Conservation (phyloP, 2,329 filamentous ascomycete species). For the Chaetomium sp. region DNA sequence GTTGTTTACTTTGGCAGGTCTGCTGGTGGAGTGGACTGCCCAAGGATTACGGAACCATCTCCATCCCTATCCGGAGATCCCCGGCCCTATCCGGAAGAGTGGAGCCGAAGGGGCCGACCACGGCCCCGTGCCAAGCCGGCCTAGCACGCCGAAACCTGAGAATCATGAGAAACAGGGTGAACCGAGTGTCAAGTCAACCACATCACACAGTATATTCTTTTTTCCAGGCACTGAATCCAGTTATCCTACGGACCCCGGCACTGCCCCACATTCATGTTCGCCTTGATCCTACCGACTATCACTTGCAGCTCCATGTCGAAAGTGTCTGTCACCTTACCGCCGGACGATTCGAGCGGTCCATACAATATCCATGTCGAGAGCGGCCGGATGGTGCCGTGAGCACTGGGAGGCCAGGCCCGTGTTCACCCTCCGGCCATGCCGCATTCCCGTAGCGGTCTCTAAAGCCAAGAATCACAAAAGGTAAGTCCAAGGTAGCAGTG, state of each 20-base stretch:
- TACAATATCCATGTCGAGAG: conserved; percentile 48
- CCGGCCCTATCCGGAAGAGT: not conserved
- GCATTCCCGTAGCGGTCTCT: not conserved
- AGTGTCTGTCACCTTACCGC: not conserved
- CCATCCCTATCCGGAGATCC: not conserved
- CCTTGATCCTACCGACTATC: not conserved
- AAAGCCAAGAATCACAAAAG: not conserved
- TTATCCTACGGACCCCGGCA: not conserved
- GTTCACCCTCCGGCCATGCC: not conserved
- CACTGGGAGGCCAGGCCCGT: conserved; percentile 18
- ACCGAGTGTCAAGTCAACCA: not conserved
- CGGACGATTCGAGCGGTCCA: conserved; percentile 39
- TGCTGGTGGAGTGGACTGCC: too few relatives aligned
- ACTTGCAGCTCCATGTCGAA: conserved; percentile 1
- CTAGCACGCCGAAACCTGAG: not conserved
- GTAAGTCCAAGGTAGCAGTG: not conserved
- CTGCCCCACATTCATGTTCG: not conserved
- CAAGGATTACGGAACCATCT: too few relatives aligned
- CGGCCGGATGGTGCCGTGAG: conserved; percentile 40
- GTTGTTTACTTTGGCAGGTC: too few relatives aligned
- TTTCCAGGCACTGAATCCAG: not conserved
- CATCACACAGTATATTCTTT: not conserved
- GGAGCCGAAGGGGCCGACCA: not conserved
- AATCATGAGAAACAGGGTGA: not conserved
- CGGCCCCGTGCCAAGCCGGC: not conserved